Base-by-base conservation (phyloP, 805 yeast genomes). In the Saturnispora hagleri region DNA sequence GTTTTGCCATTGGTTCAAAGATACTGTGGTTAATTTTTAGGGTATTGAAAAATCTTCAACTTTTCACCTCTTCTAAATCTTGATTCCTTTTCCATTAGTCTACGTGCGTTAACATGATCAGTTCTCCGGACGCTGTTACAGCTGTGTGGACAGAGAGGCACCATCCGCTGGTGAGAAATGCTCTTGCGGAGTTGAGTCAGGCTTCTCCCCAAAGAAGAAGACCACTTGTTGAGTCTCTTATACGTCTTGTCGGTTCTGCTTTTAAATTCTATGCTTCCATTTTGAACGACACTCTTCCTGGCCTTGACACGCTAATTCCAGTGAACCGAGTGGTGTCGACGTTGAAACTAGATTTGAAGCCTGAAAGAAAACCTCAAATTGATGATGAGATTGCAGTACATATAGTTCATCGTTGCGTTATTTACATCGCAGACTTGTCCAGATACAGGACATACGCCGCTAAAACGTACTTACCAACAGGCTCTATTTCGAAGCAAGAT, bases 341-440 rank as follows among this genome's bases (percentile, higher is more conserved):
- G 12, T 24, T 47, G n/a, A 47, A 47, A 20, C 18, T 47, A 20
- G 18, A 28, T 12, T 22, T 27, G 13, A 38, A 33, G 7, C 31
- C 31, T 13, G 36, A 47, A 33, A 15, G 31, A 17, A 42, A 17
- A 13, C 9, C 34, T 2, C 36, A 40, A 12, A 20, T 40, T 20
- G 47, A 49, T 9, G 43, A 26, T 8, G 43, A 24, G 3, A 18
- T n/a, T 15, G 24, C 35, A 26, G 43, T 43, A 15, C 47, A 36
- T 12, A 33, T 49, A 18, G 41, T 43, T 40, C 79, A 79, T 57
- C 71, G 73, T 50, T 75, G 77, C 46, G 65, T 77, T 43, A 63
- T 83, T 2, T 76, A 75, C 53, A 66, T 82, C 43, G 88, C 86
- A 4, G 79, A 80, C 40, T 67, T 79, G 9, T 75, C 81, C 5